A percentile compares a stretch with the other conserved stretches of the same genome.
These are phyloP conservation scores for Trichoderma hamatum DNA, from an alignment of 2,329 filamentous ascomycete genomes.

Conservation along the genomic window DNA sequence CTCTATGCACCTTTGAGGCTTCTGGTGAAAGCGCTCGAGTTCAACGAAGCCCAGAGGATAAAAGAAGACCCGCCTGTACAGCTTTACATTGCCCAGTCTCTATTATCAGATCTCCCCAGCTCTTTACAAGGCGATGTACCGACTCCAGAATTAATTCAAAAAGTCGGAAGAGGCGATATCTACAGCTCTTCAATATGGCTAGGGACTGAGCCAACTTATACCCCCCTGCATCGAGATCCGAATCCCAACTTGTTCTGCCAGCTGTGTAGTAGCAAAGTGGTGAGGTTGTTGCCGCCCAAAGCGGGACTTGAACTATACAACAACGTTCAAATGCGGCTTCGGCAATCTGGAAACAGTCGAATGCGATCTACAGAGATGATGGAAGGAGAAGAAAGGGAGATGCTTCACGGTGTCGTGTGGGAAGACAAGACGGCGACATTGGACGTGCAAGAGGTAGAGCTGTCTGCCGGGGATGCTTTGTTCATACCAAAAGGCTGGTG, in stretches of 20 bases:
- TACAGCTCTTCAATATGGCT: conserved; percentile 89
- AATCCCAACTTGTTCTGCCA: conserved; percentile 94
- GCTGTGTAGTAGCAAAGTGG: conserved; percentile 69
- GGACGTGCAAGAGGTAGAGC: conserved; percentile 53
- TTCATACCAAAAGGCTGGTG: conserved; percentile 51
- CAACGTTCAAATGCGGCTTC: conserved; percentile 48
- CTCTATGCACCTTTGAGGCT: conserved; percentile 65
- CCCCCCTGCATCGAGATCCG: conserved; percentile 87
- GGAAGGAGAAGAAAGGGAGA: conserved; percentile 70
- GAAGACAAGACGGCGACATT: conserved; percentile 36
- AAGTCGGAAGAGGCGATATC: conserved; percentile 76
- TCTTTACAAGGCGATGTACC: conserved; percentile 67
- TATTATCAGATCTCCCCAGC: conserved; percentile 68
- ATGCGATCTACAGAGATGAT: conserved; percentile 90
- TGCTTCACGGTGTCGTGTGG: conserved; percentile 75
- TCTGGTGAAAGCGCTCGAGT: conserved; percentile 60
- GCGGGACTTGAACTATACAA: conserved; percentile 67
- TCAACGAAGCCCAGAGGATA: conserved; percentile 42
- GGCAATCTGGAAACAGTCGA: conserved; percentile 45
- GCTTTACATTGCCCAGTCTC: conserved; percentile 87
- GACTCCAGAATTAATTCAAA: conserved; percentile 63
- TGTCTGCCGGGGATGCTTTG: conserved; percentile 56
- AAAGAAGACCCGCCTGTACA: conserved; percentile 38
- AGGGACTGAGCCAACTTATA: conserved; percentile 82
- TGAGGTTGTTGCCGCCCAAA: conserved; percentile 70